Evolutionary conservation across 2,329 filamentous ascomycete genomes (phyloP).

Genomic region (Beauveria pseudobassiana): DNA sequence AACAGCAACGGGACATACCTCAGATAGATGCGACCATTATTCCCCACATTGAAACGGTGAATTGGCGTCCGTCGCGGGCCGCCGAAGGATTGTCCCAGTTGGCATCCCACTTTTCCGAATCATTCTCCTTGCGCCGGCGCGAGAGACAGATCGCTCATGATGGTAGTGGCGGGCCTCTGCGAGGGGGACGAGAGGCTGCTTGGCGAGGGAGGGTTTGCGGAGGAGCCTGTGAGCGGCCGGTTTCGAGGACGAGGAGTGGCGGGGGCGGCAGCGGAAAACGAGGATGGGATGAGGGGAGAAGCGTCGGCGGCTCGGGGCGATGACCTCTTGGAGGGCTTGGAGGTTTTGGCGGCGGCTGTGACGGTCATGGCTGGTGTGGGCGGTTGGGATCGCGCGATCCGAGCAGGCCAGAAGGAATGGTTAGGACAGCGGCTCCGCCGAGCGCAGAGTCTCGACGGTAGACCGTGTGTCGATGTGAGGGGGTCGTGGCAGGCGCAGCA

Average conservation of each 20-base stretch:
- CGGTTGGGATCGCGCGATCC: neutral
- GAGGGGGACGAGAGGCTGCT: conserved; percentile 36
- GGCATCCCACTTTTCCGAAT: conserved; percentile 48
- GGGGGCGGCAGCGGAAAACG: neutral
- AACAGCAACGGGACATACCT: conserved; percentile 47
- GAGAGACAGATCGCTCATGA: conserved; percentile 25
- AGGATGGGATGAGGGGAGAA: neutral
- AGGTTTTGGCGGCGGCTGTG: neutral
- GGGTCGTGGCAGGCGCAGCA: neutral
- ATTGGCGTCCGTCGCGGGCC: conserved; percentile 61
- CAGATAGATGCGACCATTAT: conserved; percentile 75
- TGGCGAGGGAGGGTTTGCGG: conserved; percentile 15
- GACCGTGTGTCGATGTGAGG: neutral
- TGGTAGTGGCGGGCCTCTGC: conserved; percentile 39
- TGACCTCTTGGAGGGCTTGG: conserved; percentile 4
- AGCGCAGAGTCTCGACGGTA: conserved; percentile 11
- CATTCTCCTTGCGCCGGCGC: conserved; percentile 43
- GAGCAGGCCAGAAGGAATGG: neutral
- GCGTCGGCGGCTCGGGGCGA: neutral
- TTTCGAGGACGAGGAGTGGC: neutral
- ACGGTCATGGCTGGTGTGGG: neutral
- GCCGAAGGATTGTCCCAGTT: conserved; percentile 54
- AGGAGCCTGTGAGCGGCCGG: neutral
- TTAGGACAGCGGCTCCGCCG: conserved; percentile 6
- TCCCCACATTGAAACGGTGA: conserved; percentile 74